Conservation (phyloP, 116 monocot genomes). For the Posidonia oceanica region DNA sequence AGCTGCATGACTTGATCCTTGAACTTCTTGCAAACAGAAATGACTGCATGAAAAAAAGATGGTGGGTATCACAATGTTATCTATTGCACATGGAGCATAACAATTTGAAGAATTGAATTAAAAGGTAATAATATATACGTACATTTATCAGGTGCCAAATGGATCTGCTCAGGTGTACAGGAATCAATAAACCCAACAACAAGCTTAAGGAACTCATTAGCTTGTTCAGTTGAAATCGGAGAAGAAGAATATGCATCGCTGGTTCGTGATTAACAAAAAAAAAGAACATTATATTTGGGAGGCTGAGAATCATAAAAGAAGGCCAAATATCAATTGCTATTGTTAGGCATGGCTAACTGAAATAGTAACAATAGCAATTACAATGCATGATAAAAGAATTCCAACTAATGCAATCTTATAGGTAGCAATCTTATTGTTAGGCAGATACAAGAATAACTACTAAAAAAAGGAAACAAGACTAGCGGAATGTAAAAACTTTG, state of each 20-base stretch:
- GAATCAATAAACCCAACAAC: slow-evolving; percentile 58
- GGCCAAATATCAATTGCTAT: neutral
- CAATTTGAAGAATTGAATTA: neutral
- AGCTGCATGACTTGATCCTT: slow-evolving; percentile 78
- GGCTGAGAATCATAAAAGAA: neutral
- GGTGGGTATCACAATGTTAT: neutral
- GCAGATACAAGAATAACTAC: too few species aligned
- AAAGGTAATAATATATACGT: neutral
- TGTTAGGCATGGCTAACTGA: neutral
- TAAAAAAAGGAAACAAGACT: too few species aligned
- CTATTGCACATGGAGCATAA: neutral
- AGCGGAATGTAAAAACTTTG: too few species aligned
- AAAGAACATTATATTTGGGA: neutral
- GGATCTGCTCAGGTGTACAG: slow-evolving; percentile 72
- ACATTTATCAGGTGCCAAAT: slow-evolving; percentile 85
- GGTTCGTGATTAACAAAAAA: neutral
- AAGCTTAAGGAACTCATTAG: slow-evolving; percentile 27
- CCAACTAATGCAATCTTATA: too few species aligned
- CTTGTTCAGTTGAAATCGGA: slow-evolving; percentile 38
- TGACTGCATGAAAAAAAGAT: slow-evolving; percentile 35
- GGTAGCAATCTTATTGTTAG: too few species aligned
- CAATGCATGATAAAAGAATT: too few species aligned
- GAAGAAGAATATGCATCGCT: slow-evolving; percentile 70
- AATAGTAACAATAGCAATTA: too few species aligned
- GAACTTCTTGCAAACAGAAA: slow-evolving; percentile 66